phyloP scores from a whole-genome alignment of 805 yeast genomes.

The Zygosaccharomyces rouxii region DNA sequence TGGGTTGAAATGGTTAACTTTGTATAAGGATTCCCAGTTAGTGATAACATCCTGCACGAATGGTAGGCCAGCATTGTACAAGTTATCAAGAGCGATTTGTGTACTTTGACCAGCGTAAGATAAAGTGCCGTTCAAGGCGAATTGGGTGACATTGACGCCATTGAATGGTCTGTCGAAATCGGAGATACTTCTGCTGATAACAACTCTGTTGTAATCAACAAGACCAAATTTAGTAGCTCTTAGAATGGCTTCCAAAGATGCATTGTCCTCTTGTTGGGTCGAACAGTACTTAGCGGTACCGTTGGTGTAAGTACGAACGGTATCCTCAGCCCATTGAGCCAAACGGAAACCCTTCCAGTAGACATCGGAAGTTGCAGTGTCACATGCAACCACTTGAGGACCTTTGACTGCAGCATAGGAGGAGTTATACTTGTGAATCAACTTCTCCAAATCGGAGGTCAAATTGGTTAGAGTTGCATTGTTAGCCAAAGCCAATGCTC shows the following conservation, averaged over 20 bases:
- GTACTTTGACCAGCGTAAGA: slow-evolving; percentile 41
- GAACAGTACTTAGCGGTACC: slow-evolving; percentile 56
- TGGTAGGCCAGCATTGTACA: slow-evolving; percentile 51
- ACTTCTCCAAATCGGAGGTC: slow-evolving; percentile 26
- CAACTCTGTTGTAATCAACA: slow-evolving; percentile 54
- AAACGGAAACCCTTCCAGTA: slow-evolving; percentile 54
- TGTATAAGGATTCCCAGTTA: slow-evolving; percentile 43
- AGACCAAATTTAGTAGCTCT: slow-evolving; percentile 52
- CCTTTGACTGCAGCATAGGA: slow-evolving; percentile 44
- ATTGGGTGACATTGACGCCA: slow-evolving; percentile 41
- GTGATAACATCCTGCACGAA: slow-evolving; percentile 48
- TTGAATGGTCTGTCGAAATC: slow-evolving; percentile 47
- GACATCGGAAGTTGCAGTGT: slow-evolving; percentile 55
- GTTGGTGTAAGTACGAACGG: slow-evolving; percentile 49
- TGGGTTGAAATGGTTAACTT: slow-evolving; percentile 37
- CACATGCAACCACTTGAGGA: slow-evolving; percentile 51
- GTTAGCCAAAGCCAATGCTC: slow-evolving; percentile 50
- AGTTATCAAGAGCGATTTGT: slow-evolving; percentile 45
- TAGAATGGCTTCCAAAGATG: slow-evolving; percentile 54
- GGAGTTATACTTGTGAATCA: slow-evolving; percentile 36
- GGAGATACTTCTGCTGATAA: slow-evolving; percentile 57
- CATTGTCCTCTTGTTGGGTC: slow-evolving; percentile 66
- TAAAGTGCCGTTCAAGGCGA: slow-evolving; percentile 46
- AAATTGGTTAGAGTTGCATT: slow-evolving; percentile 44
- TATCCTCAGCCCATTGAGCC: slow-evolving; percentile 47